Base-by-base conservation (phyloP, 345 rosid genomes). In the Aegle marmelos region DNA sequence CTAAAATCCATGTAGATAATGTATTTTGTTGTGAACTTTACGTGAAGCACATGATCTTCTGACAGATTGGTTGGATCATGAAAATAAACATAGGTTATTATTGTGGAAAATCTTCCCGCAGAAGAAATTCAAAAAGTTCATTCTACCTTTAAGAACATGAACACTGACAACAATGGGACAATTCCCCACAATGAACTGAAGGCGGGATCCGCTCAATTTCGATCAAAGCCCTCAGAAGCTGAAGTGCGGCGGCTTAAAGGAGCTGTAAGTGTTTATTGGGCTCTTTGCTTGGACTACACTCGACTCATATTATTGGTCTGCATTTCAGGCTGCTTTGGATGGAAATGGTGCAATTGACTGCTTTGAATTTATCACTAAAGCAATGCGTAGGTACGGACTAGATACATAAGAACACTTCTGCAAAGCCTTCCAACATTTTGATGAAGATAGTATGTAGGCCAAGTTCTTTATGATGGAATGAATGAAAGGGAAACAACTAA, bases 121-220 rank as follows among this genome's bases (percentile, higher is more conserved):
- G 98, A 94, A 60, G 97, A 92, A 79, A 91, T 92, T 68, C 90
- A 88, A 82, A 96, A 96, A 31, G 88, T 92, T 28, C 92, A 94
- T 83, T 80, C 84, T 41, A 88, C 88, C 93, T 92, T 94, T 74
- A 83, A 89, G 4, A 90, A 90, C 85, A 87, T 92, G 68, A 96
- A 94, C 80, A 91, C 98, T 9, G 91, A 94, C 86, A 87, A 90
- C 50, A 94, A 91, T 75, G 95, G 96, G 37, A 86, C 92, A 34
- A 92, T 94, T 84, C 93, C 95, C 33, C 91, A 87, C 77, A 89
- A 91, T 72, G 96, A 93, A 72, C 79, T 93, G 78, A 89, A 89
- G 82, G 74, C 84, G 57, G 93, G 94, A 70, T 82, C 92, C 83
- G 88, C 94, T 78, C 83, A 89, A 71, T 85, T 90, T 64, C 97